These are phyloP conservation scores for Castanospermum australe DNA, from an alignment of 306 rosid genomes.

Conservation along the genomic window DNA sequence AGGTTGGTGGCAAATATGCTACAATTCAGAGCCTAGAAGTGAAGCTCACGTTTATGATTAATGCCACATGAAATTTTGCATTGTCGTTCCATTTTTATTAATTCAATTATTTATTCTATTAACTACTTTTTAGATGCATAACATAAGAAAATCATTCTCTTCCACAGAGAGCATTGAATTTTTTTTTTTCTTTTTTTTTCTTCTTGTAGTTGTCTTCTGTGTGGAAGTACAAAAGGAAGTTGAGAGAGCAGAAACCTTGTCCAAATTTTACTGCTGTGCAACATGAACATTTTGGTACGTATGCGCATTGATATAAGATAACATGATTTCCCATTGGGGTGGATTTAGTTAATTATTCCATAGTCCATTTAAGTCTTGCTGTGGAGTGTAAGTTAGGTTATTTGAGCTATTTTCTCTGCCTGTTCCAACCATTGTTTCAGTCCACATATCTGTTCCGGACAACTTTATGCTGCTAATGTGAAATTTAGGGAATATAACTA, in stretches of 20 bases:
- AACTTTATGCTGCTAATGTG: background rate
- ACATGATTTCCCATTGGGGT: background rate
- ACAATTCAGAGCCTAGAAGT: background rate
- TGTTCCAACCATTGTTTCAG: background rate
- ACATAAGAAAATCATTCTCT: background rate
- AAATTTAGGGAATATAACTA: background rate
- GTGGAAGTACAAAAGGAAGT: slow-evolving; percentile 85
- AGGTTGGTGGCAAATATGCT: background rate
- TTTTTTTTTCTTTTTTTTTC: slow-evolving; percentile 4
- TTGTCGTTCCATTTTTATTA: background rate
- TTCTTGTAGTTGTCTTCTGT: slow-evolving; percentile 71
- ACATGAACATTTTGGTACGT: slow-evolving; percentile 59
- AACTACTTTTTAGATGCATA: background rate
- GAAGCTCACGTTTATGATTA: slow-evolving; percentile 1
- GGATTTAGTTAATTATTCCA: too few species aligned
- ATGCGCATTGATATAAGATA: slow-evolving; percentile 14
- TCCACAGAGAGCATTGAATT: background rate
- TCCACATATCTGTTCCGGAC: background rate
- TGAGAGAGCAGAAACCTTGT: slow-evolving; percentile 86
- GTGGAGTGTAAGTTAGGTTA: background rate
- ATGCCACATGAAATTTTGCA: background rate
- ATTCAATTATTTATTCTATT: background rate
- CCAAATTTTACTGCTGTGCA: slow-evolving; percentile 59
- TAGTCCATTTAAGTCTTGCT: background rate
- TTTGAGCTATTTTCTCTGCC: slow-evolving; percentile 7